Evolutionary conservation across 1,284 basidiomycete genomes (phyloP).

Genomic region (Austroboletus novae-zelandiae): DNA sequence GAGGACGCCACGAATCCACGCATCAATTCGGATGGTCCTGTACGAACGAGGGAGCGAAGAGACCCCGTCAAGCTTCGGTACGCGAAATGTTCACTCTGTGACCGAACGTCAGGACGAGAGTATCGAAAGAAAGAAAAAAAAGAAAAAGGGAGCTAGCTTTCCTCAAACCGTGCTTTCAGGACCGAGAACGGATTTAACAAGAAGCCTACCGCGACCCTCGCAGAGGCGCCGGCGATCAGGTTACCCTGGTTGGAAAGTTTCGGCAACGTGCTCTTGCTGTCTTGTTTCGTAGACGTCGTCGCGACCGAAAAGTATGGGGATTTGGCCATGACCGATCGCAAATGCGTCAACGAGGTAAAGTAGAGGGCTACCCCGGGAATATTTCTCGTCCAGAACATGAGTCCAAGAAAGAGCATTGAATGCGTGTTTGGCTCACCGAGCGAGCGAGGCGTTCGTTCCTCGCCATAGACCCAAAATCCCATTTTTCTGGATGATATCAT

Average conservation of each 20-base stretch:
- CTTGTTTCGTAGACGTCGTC: constrained; percentile 19
- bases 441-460: constrained; percentile 80
- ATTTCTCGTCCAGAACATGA: constrained; percentile 54
- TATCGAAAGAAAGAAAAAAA: constrained; percentile 5
- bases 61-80: constrained; percentile 69
- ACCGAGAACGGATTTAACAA: constrained; percentile 92
- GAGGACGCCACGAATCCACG: constrained; percentile 90
- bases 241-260: constrained; percentile 82
- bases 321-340: constrained; percentile 70
- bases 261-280: constrained; percentile 62
- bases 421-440: constrained; percentile 63
- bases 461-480: constrained; percentile 80
- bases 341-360: constrained; percentile 81
- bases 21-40: constrained; percentile 81
- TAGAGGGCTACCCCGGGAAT: constrained; percentile 93
- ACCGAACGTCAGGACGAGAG: neutral
- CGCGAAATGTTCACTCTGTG: constrained; percentile 75
- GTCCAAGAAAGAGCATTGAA: neutral
- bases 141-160: constrained; percentile 31
- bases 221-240: constrained; percentile 84
- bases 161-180: constrained; percentile 94
- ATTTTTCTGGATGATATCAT: constrained; percentile 56
- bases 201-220: constrained; percentile 85
- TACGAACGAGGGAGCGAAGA: constrained; percentile 59
- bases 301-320: constrained; percentile 59